Base-by-base conservation (phyloP, 148 eudicot species). In the Nepenthes gracilis region DNA sequence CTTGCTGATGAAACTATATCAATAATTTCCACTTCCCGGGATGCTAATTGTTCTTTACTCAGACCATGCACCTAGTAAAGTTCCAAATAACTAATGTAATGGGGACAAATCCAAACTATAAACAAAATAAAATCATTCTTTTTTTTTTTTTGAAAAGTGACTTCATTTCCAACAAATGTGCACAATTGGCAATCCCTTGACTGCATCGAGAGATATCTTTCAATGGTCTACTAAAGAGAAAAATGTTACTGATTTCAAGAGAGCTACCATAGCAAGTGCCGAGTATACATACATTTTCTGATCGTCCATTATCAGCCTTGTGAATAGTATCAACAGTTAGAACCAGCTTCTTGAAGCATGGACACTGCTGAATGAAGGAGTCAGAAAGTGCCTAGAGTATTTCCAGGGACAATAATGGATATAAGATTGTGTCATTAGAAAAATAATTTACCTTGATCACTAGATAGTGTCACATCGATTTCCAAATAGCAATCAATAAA, bases 261-360 rank as follows among this genome's bases (percentile, higher is more conserved):
- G 8, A 40, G 4, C 45, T 3, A 40, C 45, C 45, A 40, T 40
- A 40, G 4, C 45, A 40, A 40, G 45, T 8, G 8, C 13, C 1
- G 35, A 15, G 23, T 8, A 32, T 34, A 67, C 87, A 63, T 78
- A 83, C 92, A 75, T 83, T 86, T 75, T 83, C 88, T 12, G 85
- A 80, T 13, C 33, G 60, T 13, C 85, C 88, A 66, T 75, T 71
- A 67, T 83, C 88, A 14, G 85, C 88, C 55, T 72, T 60, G 57
- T 86, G 88, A 61, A 86, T 55, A 32, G 93, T 83, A 47, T 83
- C 85, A 49, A 86, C 73, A 9, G 80, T 80, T 12, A 86, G 71
- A 54, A 35, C 47, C 53, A 83, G 73, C 79, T 75, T 86, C 53
- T 61, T 43, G 58, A 86, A 80, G 71, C 76, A 75, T 62, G 82